These are phyloP conservation scores for Casuarina equisetifolia DNA, from an alignment of 306 rosid species.

Conservation along the genomic window DNA sequence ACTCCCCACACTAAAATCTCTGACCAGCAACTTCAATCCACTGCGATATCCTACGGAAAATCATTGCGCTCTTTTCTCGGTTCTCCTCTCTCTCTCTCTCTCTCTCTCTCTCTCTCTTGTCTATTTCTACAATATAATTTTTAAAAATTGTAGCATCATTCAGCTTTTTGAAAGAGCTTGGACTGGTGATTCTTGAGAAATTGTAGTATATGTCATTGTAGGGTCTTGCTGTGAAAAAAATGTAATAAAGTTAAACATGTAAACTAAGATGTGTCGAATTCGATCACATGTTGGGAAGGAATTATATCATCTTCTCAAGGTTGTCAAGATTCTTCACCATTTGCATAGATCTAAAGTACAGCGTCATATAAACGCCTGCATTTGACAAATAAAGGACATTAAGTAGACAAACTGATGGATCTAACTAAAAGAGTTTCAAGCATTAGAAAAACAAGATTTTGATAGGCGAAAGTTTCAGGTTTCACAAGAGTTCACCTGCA, in stretches of 20 bases:
- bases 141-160: too few relatives aligned
- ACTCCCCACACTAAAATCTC: too few relatives aligned
- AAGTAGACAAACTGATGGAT: conserved; percentile 8
- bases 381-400: conserved; percentile 9
- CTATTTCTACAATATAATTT: too few relatives aligned
- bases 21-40: too few relatives aligned
- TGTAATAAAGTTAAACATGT: not conserved
- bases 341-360: conserved; percentile 68
- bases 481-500: conserved; percentile 54
- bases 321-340: conserved; percentile 73
- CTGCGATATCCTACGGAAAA: too few relatives aligned
- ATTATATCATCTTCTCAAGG: conserved; percentile 71
- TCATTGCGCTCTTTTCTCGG: too few relatives aligned
- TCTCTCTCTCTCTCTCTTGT: too few relatives aligned
- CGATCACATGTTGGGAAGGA: conserved; percentile 18
- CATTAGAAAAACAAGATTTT: conserved; percentile 1
- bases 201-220: too few relatives aligned
- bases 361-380: conserved; percentile 66
- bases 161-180: too few relatives aligned
- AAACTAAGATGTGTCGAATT: conserved; percentile 10
- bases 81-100: too few relatives aligned
- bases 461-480: not conserved
- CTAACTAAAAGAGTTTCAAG: not conserved
- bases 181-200: too few relatives aligned
- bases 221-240: not conserved